Base-by-base conservation (phyloP, 768 basidiomycete species). In the Rhizopogon vesiculosus region DNA sequence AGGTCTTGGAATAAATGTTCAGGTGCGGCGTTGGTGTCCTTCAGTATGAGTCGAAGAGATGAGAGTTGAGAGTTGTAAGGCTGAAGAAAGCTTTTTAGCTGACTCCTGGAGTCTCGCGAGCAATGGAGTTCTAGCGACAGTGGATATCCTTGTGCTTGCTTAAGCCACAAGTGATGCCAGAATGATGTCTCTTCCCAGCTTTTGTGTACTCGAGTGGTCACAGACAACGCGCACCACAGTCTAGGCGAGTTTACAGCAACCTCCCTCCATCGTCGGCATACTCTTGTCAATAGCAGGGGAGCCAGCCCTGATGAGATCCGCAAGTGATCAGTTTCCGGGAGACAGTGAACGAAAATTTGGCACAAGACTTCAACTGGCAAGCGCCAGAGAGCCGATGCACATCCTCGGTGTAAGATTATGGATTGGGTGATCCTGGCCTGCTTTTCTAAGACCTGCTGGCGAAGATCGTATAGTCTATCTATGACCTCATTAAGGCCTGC, bases 331-430 rank as follows among this genome's bases (percentile, higher is more conserved):
- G 63, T 64, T 51, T 71, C 71, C 5, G 67, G 62, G n/a, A 74
- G 60, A 59, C 73, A 76, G 22, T 71, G 67, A 12, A 63, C 60
- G 61, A 82, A 82, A 38, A 83, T 76, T 62, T 80, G 76, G 35
- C 73, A 71, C 31, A 74, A 69, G 5, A 82, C 62, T 62, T 82
- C 81, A 2, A 72, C 46, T 7, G 81, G 80, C 8, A 82, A 64
- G 13, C 62, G 58, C 50, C 69, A 63, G 54, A 81, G 74, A 41
- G 61, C 57, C 10, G 65, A 66, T 28, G 62, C 29, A 1, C 66
- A 59, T 3, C 62, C 55, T 13, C 40, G 58, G 49, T 71, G 67
- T 3, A 38, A 49, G 3, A 58, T 44, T 53, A 66, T 59, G 15
- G 62, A 66, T 16, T 31, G 18, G 2, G 42, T 19, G n/a, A 66